phyloP scores from a whole-genome alignment of 2,329 filamentous ascomycete species.

The Colletotrichum salicis region DNA sequence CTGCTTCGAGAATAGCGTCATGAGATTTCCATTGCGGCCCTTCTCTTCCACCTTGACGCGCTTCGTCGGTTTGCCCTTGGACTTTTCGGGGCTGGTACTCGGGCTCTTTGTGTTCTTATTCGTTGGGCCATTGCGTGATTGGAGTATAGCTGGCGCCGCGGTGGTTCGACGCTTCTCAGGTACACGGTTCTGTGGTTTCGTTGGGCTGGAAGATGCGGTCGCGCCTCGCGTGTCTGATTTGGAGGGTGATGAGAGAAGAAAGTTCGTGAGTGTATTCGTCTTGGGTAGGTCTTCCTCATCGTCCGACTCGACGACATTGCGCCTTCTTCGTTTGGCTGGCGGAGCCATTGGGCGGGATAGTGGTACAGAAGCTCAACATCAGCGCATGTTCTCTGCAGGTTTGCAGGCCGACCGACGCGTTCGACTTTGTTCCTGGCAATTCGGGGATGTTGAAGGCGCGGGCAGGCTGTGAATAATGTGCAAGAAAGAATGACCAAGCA shows the following conservation, averaged over 20 bases:
- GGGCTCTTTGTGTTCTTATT: slow-evolving; percentile 47
- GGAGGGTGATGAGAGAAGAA: slow-evolving; percentile 64
- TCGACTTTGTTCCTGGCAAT: background rate
- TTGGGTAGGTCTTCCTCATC: slow-evolving; percentile 57
- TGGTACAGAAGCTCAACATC: slow-evolving; percentile 24
- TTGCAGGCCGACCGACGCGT: slow-evolving; percentile 1
- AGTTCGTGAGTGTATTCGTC: slow-evolving; percentile 62
- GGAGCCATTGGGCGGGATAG: slow-evolving; percentile 59
- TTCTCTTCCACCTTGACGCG: slow-evolving; percentile 56
- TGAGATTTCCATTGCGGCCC: slow-evolving; percentile 66
- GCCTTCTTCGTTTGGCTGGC: slow-evolving; percentile 68
- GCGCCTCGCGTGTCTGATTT: slow-evolving; percentile 45
- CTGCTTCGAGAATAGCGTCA: slow-evolving; percentile 71
- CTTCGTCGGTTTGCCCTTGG: slow-evolving; percentile 51
- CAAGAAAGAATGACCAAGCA: background rate
- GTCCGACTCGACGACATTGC: slow-evolving; percentile 63
- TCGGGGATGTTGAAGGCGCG: slow-evolving; percentile 4
- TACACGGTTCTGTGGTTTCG: slow-evolving; percentile 41
- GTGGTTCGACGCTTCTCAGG: background rate
- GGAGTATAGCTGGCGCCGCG: slow-evolving; percentile 37
- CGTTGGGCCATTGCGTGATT: slow-evolving; percentile 38
- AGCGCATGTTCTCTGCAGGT: slow-evolving; percentile 18
- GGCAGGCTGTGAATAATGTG: background rate
- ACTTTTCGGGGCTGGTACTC: slow-evolving; percentile 60
- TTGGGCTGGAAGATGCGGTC: slow-evolving; percentile 54